A percentile compares a stretch with the other conserved stretches of the same genome.
phyloP scores from a whole-genome alignment of 345 rosid species.

The Carallia brachiata region DNA sequence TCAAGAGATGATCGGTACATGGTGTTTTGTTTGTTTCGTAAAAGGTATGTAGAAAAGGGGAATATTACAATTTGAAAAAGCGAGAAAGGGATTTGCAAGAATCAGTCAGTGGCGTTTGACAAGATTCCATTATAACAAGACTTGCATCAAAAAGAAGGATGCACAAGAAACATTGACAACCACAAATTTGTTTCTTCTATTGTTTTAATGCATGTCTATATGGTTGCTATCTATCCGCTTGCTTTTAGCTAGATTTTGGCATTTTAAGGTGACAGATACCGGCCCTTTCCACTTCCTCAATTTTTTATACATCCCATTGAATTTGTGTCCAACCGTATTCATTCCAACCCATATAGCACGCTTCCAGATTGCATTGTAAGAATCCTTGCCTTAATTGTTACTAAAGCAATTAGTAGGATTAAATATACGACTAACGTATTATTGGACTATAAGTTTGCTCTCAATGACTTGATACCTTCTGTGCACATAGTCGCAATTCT shows the following conservation, averaged over 20 bases:
- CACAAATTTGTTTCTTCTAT: slow-evolving; percentile 7
- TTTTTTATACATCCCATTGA: not conserved
- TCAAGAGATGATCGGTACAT: not conserved
- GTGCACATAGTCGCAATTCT: too few relatives aligned
- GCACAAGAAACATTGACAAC: slow-evolving; percentile 1
- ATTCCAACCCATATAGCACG: too few relatives aligned
- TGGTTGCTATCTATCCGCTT: slow-evolving; percentile 20
- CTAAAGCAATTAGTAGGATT: too few relatives aligned
- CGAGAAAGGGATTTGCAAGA: not conserved
- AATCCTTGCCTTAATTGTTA: not conserved
- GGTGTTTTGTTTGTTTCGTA: not conserved
- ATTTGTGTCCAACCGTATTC: too few relatives aligned
- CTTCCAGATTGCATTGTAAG: not conserved
- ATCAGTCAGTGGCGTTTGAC: slow-evolving; percentile 14
- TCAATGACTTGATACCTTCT: too few relatives aligned
- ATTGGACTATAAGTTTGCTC: too few relatives aligned
- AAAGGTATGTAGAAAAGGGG: not conserved
- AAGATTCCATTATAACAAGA: slow-evolving; percentile 4
- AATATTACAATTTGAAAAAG: not conserved
- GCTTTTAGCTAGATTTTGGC: not conserved
- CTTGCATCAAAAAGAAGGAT: not conserved
- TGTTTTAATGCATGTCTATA: slow-evolving; percentile 29
- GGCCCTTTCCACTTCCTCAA: not conserved
- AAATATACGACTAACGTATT: too few relatives aligned
- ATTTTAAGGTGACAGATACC: not conserved